phyloP scores from a whole-genome alignment of 129 eudicot species.

The Mikania micrantha region DNA sequence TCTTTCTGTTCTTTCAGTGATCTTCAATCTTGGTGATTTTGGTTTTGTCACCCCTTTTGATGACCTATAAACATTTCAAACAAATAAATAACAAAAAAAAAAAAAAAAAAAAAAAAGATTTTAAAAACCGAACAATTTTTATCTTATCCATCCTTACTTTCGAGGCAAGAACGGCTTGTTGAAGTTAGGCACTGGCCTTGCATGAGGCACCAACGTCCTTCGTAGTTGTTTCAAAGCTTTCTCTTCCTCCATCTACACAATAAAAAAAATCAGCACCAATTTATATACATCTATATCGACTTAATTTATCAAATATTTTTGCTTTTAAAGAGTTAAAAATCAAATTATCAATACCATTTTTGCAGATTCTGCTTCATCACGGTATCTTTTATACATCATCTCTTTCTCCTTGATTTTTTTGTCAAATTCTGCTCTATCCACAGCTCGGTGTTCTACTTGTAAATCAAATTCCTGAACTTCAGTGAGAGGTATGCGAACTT shows the following conservation, averaged over 20 bases:
- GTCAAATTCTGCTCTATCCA: constrained; percentile 84
- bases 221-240: constrained; percentile 86
- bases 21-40: constrained; percentile 71
- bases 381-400: constrained; percentile 73
- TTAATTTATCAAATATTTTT: neutral
- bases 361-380: constrained; percentile 86
- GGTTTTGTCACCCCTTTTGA: constrained; percentile 62
- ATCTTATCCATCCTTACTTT: constrained; percentile 33
- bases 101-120: neutral
- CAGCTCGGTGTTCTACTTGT: constrained; percentile 71
- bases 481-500: constrained; percentile 70
- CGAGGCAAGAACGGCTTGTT: constrained; percentile 74
- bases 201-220: constrained; percentile 90
- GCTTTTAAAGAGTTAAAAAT: neutral
- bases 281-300: neutral
- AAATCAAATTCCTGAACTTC: constrained; percentile 80
- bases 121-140: neutral
- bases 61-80: constrained; percentile 39
- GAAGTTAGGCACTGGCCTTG: constrained; percentile 86
- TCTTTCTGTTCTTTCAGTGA: constrained; percentile 61
- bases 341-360: constrained; percentile 41
- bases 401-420: constrained; percentile 89
- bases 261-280: neutral
- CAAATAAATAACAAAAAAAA: neutral
- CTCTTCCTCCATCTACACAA: constrained; percentile 79